Base-by-base conservation (phyloP, 768 basidiomycete genomes). In the Leccinellum albellum region DNA sequence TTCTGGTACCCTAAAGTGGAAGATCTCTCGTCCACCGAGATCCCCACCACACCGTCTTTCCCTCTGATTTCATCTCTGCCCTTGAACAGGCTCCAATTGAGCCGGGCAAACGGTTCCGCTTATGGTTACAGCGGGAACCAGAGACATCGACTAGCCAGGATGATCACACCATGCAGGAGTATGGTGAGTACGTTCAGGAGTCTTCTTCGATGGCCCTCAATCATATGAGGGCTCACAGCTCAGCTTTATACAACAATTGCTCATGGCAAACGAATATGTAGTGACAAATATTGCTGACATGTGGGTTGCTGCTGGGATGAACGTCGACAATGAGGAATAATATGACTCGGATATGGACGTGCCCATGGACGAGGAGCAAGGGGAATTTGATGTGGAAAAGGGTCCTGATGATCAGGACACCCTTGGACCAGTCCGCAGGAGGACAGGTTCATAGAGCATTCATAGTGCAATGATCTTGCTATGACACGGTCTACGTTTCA, bases 301-400 rank as follows among this genome's bases (percentile, higher is more conserved):
- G 21, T 99, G 97, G 97, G 92, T 98, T 51, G 93, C 94, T 5
- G 90, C 95, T 20, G 97, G 95, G 6, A 92, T 96, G 76, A 97
- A 96, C 58, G 92, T 88, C 29, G 94, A 96, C 67, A 89, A 90
- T 63, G 93, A 94, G 61, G 87, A 94, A 55, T 85, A 86, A 3
- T 89, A 89, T 58, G 76, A 78, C 58, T 72, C 73, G 17, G 80
- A 78, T 10, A 64, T 71, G 54, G 59, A 55, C 10, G 49, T 64
- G 42, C 57, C 48, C 7, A 46, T 53, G 9, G 71, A 66, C n/a
- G 70, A 73, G 40, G 67, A 68, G 12, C 63, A 61, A 10, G 54
- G 50, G 10, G 48, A 42, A 35, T 61, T 61, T 20, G 83, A 86
- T 63, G 76, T 74, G 12, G 86, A 85, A 45, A 83, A 81, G 51